A percentile compares a stretch with the other conserved stretches of the same genome.
Evolutionary conservation across 306 rosid genomes (phyloP).

Genomic region (Citrullus amarus): DNA sequence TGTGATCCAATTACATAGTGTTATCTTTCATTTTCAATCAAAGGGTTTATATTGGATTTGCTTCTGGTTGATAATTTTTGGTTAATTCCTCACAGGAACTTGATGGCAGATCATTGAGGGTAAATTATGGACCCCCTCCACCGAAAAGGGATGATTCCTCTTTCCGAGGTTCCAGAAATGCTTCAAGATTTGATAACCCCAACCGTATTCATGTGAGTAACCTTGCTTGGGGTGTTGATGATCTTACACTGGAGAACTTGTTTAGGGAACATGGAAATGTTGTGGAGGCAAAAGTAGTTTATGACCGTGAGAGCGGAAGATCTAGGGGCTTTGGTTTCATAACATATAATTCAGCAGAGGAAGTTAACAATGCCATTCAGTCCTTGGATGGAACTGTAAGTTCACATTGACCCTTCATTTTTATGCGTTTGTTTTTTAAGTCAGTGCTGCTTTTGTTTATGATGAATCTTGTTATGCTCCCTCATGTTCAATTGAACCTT

Average conservation of each 20-base stretch:
- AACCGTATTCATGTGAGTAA: conserved; percentile 75
- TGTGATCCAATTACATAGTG: background rate
- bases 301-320: conserved; percentile 91
- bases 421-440: background rate
- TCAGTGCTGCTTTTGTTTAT: background rate
- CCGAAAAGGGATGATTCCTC: conserved; percentile 30
- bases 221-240: conserved; percentile 95
- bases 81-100: conserved; percentile 38
- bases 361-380: conserved; percentile 60
- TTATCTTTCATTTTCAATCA: background rate
- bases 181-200: conserved; percentile 15
- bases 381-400: conserved; percentile 81
- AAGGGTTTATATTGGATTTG: background rate
- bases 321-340: conserved; percentile 96
- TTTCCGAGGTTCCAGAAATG: conserved; percentile 25
- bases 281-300: conserved; percentile 80
- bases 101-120: conserved; percentile 75
- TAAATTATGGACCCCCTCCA: conserved; percentile 84
- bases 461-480: background rate
- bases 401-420: conserved; percentile 2
- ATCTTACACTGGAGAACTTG: conserved; percentile 54
- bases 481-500: background rate
- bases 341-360: conserved; percentile 51
- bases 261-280: conserved; percentile 72
- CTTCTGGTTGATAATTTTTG: conserved; percentile 6